Percentiles rank a stretch among this genome's conserved stretches.
phyloP scores from a whole-genome alignment of 176 grass and related monocot species.

The Lolium perenne region DNA sequence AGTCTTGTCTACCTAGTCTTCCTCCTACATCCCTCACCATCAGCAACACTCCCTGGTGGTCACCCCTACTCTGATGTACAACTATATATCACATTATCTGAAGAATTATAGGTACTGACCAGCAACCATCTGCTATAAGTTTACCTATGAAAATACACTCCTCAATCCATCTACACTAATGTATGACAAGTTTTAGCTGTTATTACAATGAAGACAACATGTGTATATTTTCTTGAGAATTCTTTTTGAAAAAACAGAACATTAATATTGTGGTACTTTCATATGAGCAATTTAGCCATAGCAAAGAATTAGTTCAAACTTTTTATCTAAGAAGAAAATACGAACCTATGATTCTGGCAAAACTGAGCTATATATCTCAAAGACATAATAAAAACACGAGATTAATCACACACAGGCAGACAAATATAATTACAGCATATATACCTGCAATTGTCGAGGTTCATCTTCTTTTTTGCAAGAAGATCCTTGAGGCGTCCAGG shows the following conservation, averaged over 20 bases:
- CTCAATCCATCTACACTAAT: neutral
- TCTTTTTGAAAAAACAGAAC: neutral
- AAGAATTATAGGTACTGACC: neutral
- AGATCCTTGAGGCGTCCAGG: slow-evolving; percentile 93
- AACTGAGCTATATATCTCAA: neutral
- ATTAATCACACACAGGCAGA: neutral
- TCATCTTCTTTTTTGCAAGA: slow-evolving; percentile 97
- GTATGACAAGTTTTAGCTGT: neutral
- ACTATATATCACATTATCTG: neutral
- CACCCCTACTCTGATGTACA: neutral
- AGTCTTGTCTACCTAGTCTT: neutral
- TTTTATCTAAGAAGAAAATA: neutral
- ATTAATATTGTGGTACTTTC: neutral
- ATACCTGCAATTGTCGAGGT: slow-evolving; percentile 94
- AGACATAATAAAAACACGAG: slow-evolving; percentile 22
- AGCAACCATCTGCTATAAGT: neutral
- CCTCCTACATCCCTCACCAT: neutral
- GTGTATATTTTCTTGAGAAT: neutral
- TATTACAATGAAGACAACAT: neutral
- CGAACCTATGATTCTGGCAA: neutral
- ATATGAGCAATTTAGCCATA: neutral
- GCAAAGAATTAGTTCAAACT: neutral
- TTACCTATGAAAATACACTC: neutral
- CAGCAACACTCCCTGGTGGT: neutral
- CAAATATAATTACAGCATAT: neutral